phyloP scores from a whole-genome alignment of 1,284 basidiomycete species.

The Papiliotrema flavescens region DNA sequence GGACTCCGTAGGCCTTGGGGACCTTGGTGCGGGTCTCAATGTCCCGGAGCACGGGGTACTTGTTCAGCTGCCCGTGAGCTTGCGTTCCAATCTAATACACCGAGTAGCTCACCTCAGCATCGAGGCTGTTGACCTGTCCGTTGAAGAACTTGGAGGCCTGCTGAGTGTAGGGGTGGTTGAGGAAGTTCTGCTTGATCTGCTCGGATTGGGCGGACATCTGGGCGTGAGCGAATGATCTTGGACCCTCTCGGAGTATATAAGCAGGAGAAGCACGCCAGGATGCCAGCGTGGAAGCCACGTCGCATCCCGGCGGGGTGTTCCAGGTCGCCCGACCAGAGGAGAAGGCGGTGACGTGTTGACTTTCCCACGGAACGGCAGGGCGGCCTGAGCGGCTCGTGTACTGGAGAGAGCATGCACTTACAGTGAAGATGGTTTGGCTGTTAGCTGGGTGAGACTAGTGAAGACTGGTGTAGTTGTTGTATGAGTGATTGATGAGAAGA shows the following conservation, averaged over 20 bases:
- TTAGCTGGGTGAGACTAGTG: too few species aligned
- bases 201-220: constrained; percentile 46
- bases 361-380: too few species aligned
- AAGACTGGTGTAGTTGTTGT: too few species aligned
- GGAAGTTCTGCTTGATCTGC: constrained; percentile 54
- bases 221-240: neutral
- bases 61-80: constrained; percentile 62
- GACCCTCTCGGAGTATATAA: neutral
- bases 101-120: constrained; percentile 76
- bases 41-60: constrained; percentile 78
- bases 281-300: too few species aligned
- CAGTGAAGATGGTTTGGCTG: too few species aligned
- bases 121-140: constrained; percentile 76
- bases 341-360: too few species aligned
- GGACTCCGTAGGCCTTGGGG: constrained; percentile 86
- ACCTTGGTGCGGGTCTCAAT: constrained; percentile 86
- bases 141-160: constrained; percentile 72
- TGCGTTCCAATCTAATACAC: neutral
- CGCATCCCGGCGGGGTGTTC: too few species aligned
- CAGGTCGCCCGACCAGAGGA: too few species aligned
- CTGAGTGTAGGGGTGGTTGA: constrained; percentile 74
- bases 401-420: too few species aligned
- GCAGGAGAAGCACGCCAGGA: too few species aligned
- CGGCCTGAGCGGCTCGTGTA: too few species aligned
- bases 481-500: too few species aligned